A percentile compares a stretch with the other conserved stretches of the same genome.
Conservation (phyloP, 1,139 yeast genomes). For the Groenewaldozyma sp. region DNA sequence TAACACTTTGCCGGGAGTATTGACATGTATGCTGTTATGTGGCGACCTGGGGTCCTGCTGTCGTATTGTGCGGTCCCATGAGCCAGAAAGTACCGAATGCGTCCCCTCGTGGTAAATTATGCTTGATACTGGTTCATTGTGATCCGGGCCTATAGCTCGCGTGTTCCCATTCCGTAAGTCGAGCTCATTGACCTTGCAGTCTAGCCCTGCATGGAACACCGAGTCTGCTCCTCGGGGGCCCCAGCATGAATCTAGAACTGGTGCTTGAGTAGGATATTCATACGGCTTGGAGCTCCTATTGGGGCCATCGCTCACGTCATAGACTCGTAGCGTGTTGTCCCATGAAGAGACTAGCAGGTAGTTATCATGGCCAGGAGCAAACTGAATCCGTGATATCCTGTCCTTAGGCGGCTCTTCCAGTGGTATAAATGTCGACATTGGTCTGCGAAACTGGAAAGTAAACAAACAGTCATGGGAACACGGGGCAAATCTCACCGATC, state of each 20-base stretch:
- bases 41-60: slow-evolving; percentile 30
- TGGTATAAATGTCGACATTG: background rate
- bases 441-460: too few relatives aligned
- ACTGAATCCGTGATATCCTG: slow-evolving; percentile 24
- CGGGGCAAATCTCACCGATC: too few relatives aligned
- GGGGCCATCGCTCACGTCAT: slow-evolving; percentile 13
- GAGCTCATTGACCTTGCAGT: slow-evolving; percentile 21
- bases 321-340: slow-evolving; percentile 29
- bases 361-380: slow-evolving; percentile 19
- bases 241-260: slow-evolving; percentile 29
- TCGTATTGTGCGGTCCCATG: slow-evolving; percentile 46
- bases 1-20: slow-evolving; percentile 48
- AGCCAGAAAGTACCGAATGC: slow-evolving; percentile 39
- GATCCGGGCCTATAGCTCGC: slow-evolving; percentile 25
- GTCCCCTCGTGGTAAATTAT: slow-evolving; percentile 21
- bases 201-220: slow-evolving; percentile 25
- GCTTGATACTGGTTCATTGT: slow-evolving; percentile 28
- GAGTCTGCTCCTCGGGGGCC: slow-evolving; percentile 14
- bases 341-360: slow-evolving; percentile 30
- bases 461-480: too few relatives aligned
- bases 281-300: background rate
- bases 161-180: slow-evolving; percentile 21
- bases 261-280: slow-evolving; percentile 15
- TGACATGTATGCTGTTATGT: slow-evolving; percentile 14
- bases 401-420: slow-evolving; percentile 24